Conservation (phyloP, 2,329 filamentous ascomycete species). For the Calonectria leucothoes region DNA sequence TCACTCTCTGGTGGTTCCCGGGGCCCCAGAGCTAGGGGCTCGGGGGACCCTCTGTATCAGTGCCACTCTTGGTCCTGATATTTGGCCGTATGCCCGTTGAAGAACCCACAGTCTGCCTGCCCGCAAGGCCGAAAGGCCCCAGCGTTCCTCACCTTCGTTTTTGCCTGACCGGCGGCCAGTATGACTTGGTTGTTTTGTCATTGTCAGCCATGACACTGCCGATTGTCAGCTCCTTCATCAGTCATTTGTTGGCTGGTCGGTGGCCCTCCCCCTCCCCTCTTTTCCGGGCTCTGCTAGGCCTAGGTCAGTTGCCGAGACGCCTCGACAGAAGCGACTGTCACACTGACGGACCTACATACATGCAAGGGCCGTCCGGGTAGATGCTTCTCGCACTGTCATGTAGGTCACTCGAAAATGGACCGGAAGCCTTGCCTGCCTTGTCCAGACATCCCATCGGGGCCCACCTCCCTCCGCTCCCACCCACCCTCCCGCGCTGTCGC, state of each 20-base stretch:
- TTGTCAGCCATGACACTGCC: conserved; percentile 30
- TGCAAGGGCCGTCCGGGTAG: conserved; percentile 29
- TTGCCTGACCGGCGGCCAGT: conserved; percentile 20
- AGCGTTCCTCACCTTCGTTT: conserved; percentile 14
- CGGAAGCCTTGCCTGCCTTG: conserved; percentile 44
- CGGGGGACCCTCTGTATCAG: not conserved
- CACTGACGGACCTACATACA: conserved; percentile 18
- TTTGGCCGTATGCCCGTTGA: conserved; percentile 24
- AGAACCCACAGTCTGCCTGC: conserved; percentile 25
- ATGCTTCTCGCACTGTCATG: conserved; percentile 42
- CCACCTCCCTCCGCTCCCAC: conserved; percentile 25
- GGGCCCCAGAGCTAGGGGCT: not conserved
- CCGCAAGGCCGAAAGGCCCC: conserved; percentile 10
- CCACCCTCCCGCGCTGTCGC: conserved; percentile 41
- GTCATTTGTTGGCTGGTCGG: conserved; percentile 17
- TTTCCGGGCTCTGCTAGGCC: conserved; percentile 4
- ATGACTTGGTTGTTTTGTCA: conserved; percentile 33
- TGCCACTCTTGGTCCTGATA: conserved; percentile 28
- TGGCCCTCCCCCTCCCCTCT: conserved; percentile 15
- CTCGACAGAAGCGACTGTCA: conserved; percentile 11
- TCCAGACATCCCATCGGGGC: conserved; percentile 34
- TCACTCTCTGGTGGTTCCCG: not conserved
- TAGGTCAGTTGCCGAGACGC: conserved; percentile 9
- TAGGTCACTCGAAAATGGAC: conserved; percentile 49
- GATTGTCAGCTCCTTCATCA: conserved; percentile 31